Conservation (phyloP, 495 filamentous ascomycete genomes). For the Lentithecium fluviatile region DNA sequence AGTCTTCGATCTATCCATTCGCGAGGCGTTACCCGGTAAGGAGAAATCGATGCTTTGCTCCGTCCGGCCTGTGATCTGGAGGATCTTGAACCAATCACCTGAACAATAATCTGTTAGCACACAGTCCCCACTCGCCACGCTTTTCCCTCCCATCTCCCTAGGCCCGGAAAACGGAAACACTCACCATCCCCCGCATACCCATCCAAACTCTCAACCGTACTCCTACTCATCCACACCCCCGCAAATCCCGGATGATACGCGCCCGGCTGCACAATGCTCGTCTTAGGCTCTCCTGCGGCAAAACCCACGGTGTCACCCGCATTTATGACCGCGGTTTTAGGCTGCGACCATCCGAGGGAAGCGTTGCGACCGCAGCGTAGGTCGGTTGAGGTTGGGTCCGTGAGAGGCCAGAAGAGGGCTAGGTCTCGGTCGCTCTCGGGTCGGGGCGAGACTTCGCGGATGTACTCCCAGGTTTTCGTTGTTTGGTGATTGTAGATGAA, state of each 20-base stretch:
- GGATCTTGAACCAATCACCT: slow-evolving; percentile 23
- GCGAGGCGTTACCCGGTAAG: background rate
- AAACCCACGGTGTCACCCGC: slow-evolving; percentile 19
- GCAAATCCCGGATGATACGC: slow-evolving; percentile 16
- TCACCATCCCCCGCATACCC: slow-evolving; percentile 14
- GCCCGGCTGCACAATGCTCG: background rate
- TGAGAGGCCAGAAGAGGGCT: slow-evolving; percentile 9
- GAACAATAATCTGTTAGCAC: no score
- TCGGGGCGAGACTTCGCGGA: slow-evolving; percentile 10
- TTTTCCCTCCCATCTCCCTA: no score
- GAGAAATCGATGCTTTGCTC: slow-evolving; percentile 15
- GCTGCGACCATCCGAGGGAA: background rate
- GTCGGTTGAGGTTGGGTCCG: slow-evolving; percentile 8
- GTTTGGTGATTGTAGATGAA: slow-evolving; percentile 16
- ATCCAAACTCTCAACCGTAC: slow-evolving; percentile 1
- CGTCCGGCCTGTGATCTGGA: background rate
- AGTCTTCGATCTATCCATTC: background rate
- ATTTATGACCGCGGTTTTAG: slow-evolving; percentile 11
- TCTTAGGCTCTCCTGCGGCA: slow-evolving; percentile 6
- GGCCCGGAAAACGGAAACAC: no score
- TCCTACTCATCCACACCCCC: slow-evolving; percentile 11
- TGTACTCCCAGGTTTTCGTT: slow-evolving; percentile 22
- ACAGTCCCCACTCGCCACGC: no score
- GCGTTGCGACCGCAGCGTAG: slow-evolving; percentile 24
- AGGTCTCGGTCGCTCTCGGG: background rate